These are phyloP conservation scores for Aureobasidium sp. DNA, from an alignment of 2,329 filamentous ascomycete genomes.

Conservation along the genomic window DNA sequence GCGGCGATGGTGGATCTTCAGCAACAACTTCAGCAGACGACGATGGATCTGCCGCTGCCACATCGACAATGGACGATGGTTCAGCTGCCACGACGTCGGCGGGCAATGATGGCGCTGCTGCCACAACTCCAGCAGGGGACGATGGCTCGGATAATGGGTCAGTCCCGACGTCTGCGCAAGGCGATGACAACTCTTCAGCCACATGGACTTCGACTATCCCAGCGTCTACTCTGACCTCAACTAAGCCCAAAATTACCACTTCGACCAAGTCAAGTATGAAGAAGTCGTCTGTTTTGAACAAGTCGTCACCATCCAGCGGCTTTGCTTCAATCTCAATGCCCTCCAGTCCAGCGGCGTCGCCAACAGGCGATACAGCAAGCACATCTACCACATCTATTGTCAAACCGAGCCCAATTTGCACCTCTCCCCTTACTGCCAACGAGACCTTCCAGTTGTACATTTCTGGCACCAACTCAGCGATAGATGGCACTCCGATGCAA, in stretches of 20 bases:
- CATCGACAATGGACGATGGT: background rate
- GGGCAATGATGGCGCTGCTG: background rate
- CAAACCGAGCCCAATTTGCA: background rate
- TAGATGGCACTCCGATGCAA: constrained; percentile 7
- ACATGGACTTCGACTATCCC: background rate
- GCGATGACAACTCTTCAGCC: background rate
- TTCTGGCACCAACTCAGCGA: background rate
- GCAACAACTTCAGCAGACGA: background rate
- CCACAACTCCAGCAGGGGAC: background rate
- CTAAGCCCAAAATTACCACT: background rate
- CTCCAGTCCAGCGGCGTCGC: background rate
- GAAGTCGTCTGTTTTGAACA: background rate
- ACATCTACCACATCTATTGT: background rate
- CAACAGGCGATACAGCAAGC: background rate
- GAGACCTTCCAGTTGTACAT: constrained; percentile 3
- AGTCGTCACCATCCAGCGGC: background rate
- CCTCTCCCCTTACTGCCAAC: background rate
- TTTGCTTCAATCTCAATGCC: background rate
- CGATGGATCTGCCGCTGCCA: background rate
- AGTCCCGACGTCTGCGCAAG: background rate
- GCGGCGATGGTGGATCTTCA: background rate
- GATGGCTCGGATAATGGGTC: background rate
- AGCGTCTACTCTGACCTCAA: background rate
- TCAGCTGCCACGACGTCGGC: background rate
- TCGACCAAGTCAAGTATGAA: background rate